Conservation (phyloP, 2,329 filamentous ascomycete genomes). For the Fusarium pseudoanthophilum region DNA sequence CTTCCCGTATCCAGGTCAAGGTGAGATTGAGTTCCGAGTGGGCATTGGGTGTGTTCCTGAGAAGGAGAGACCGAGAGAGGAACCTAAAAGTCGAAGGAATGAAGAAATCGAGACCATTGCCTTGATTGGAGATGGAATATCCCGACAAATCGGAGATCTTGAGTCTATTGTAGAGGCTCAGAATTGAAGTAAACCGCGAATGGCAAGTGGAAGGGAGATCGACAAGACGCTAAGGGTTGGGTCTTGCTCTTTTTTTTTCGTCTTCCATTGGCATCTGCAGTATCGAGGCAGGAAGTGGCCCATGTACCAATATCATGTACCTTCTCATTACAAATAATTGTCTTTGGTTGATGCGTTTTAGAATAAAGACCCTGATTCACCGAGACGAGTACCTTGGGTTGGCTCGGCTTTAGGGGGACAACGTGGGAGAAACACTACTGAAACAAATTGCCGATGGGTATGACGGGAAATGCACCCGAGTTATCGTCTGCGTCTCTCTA, state of each 20-base stretch:
- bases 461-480: conserved; percentile 2
- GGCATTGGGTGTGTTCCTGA: neutral
- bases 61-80: neutral
- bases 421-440: conserved; percentile 18
- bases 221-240: conserved; percentile 39
- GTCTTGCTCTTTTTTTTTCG: conserved; percentile 19
- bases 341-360: conserved; percentile 15
- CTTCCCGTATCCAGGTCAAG: conserved; percentile 6
- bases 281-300: conserved; percentile 18
- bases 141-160: conserved; percentile 14
- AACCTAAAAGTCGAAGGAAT: neutral
- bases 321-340: neutral
- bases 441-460: conserved; percentile 17
- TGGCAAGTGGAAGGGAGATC: conserved; percentile 37
- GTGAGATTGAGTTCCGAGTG: neutral
- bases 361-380: conserved; percentile 20
- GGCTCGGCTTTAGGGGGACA: neutral
- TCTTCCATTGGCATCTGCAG: conserved; percentile 30
- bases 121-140: conserved; percentile 19
- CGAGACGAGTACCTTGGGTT: neutral
- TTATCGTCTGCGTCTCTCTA: conserved; percentile 9
- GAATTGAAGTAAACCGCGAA: conserved; percentile 22
- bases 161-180: neutral
- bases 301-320: conserved; percentile 5
- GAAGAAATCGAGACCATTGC: conserved; percentile 3